Conservation (phyloP, 768 basidiomycete genomes). For the Trametes meyenii region DNA sequence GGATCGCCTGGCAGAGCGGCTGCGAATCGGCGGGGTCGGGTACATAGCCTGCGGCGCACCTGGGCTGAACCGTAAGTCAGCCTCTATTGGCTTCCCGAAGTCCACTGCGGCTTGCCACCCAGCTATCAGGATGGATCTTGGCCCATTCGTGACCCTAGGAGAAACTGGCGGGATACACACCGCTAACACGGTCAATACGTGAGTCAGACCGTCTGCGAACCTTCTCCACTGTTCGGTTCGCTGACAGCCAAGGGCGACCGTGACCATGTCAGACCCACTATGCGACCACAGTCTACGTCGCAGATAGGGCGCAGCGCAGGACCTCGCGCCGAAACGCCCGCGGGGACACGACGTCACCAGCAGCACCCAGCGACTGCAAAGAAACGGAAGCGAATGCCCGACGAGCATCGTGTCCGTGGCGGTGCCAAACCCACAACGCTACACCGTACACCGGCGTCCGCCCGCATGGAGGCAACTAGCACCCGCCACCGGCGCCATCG, state of each 20-base stretch:
- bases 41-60: conserved; percentile 1
- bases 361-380: conserved; percentile 10
- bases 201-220: background rate
- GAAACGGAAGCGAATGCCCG: conserved; percentile 5
- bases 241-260: background rate
- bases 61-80: conserved; percentile 15
- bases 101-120: conserved; percentile 20
- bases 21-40: conserved; percentile 20
- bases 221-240: background rate
- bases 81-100: conserved; percentile 8
- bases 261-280: conserved; percentile 1
- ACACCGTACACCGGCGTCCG: conserved; percentile 2
- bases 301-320: conserved; percentile 15
- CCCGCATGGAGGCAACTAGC: conserved; percentile 11
- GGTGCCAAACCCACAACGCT: conserved; percentile 11
- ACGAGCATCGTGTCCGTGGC: conserved; percentile 18
- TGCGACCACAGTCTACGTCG: conserved; percentile 6
- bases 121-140: conserved; percentile 30
- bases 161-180: conserved; percentile 22
- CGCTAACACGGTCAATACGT: conserved; percentile 16
- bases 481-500: conserved; percentile 20
- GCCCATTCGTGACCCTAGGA: conserved; percentile 30
- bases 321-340: conserved; percentile 11
- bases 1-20: conserved; percentile 3
- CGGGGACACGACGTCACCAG: conserved; percentile 8